A percentile compares a stretch with the other conserved stretches of the same genome.
Conservation (phyloP, 768 basidiomycete species). For the Boletus vinaceobasis region DNA sequence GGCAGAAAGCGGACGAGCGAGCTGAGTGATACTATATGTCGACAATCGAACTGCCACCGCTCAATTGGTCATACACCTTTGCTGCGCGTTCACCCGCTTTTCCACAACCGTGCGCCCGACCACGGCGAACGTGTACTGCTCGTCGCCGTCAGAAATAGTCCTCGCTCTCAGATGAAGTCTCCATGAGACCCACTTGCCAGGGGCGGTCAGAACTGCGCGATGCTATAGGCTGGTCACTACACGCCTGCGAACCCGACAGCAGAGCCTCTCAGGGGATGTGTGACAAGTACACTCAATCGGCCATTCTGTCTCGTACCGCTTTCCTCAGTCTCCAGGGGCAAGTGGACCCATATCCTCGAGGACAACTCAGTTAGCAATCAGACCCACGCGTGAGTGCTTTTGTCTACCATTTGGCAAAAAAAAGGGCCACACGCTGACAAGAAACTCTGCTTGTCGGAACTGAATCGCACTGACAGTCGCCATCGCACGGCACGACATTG, state of each 20-base stretch:
- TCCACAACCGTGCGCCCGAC: slow-evolving; percentile 17
- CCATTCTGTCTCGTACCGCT: neutral
- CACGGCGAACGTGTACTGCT: slow-evolving; percentile 3
- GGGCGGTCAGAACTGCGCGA: neutral
- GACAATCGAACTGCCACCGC: slow-evolving; percentile 14
- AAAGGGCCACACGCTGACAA: neutral
- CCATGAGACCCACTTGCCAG: neutral
- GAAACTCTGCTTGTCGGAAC: neutral
- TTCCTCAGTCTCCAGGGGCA: neutral
- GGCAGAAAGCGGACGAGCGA: neutral
- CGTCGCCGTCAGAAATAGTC: slow-evolving; percentile 9
- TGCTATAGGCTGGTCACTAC: neutral
- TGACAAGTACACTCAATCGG: slow-evolving; percentile 4
- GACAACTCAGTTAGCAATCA: neutral
- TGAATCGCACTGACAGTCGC: no score
- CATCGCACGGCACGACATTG: neutral
- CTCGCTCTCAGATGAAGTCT: slow-evolving; percentile 4
- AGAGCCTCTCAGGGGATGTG: slow-evolving; percentile 14
- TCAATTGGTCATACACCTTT: slow-evolving; percentile 10
- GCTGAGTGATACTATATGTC: slow-evolving; percentile 17
- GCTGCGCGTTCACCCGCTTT: neutral
- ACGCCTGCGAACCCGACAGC: slow-evolving; percentile 8
- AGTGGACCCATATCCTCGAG: neutral
- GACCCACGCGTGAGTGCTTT: neutral
- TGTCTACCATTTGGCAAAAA: neutral